phyloP scores from a whole-genome alignment of 2,329 filamentous ascomycete genomes.

The Penicillium olsonii region DNA sequence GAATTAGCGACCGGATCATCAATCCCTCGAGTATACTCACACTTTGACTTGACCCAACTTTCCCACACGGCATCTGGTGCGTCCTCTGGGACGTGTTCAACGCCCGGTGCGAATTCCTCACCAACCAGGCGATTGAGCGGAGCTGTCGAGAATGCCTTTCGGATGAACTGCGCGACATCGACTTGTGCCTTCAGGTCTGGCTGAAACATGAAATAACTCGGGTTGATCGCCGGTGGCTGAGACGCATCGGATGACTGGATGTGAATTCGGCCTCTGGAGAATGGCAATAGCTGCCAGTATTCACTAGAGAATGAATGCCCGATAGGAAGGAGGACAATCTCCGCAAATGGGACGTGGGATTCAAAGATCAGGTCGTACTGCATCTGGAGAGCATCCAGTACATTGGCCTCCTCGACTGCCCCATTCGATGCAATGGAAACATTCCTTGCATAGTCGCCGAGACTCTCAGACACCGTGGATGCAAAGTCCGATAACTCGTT shows the following conservation, averaged over 20 bases:
- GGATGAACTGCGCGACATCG: slow-evolving; percentile 24
- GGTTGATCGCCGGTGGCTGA: slow-evolving; percentile 26
- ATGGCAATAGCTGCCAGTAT: slow-evolving; percentile 31
- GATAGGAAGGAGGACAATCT: slow-evolving; percentile 26
- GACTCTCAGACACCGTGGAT: slow-evolving; percentile 19
- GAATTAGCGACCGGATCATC: not conserved
- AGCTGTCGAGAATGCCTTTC: slow-evolving; percentile 21
- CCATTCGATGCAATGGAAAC: slow-evolving; percentile 28
- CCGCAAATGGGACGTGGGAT: slow-evolving; percentile 24
- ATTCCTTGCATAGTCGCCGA: slow-evolving; percentile 25
- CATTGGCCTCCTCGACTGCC: slow-evolving; percentile 22
- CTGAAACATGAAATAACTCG: slow-evolving; percentile 31
- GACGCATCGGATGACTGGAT: slow-evolving; percentile 23
- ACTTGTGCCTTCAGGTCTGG: slow-evolving; percentile 23
- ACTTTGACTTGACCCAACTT: slow-evolving; percentile 26
- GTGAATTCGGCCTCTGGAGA: slow-evolving; percentile 29
- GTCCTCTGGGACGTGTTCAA: slow-evolving; percentile 19
- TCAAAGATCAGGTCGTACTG: slow-evolving; percentile 31
- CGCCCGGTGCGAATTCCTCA: slow-evolving; percentile 26
- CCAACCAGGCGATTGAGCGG: slow-evolving; percentile 24
- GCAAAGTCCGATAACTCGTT: slow-evolving; percentile 18
- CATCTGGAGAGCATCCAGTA: slow-evolving; percentile 26
- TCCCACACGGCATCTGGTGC: slow-evolving; percentile 25
- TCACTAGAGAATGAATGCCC: slow-evolving; percentile 16
- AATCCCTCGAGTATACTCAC: slow-evolving; percentile 20